Evolutionary conservation across 169 alveolate species (phyloP), one percentile per base, ranked within the genome.

Genomic region (Cryptosporidium bovis): DNA sequence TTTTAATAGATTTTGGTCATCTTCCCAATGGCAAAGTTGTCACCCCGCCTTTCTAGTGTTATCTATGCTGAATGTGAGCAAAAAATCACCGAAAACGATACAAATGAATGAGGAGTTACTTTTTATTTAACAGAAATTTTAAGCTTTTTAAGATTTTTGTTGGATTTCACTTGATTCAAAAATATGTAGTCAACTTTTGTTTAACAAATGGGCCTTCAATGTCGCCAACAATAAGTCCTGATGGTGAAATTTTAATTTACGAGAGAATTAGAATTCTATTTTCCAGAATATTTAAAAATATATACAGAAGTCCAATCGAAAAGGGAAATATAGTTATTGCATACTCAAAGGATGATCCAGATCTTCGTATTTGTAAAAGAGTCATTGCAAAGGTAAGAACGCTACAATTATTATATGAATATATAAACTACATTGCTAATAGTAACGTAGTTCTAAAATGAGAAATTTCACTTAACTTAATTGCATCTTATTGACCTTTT

Each of bases 201-300:
- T n/a, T 77, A 15, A 40, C 87, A 10, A 64, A 60, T 60, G 87
- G 87, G 0, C 71, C 87, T 44, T 77, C 87, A 34, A 77, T 77
- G 87, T 10, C 64, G 4, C 87, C 87, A 77, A 77, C 87, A 34
- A 77, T 77, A 13, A 71, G 87, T 12, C 87, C 87, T 4, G 33
- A 44, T 24, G 64, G 64, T 33, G 87, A 77, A 44, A 4, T 77
- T n/a, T 48, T 77, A 56, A n/a, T 77, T 7, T 77, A 77, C 20
- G 87, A 77, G 50, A 56, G 51, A 24, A 71, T 77, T 29, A 33
- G 58, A 3, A 24, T 69, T 51, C 56, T 66, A 31, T n/a, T 69
- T 2, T 31, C 56, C 66, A 77, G 71, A 50, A 4, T 56, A 8
- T 60, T 77, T 3, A 29, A 36, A 3, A 16, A 12, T n/a, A 6